A percentile compares a stretch with the other conserved stretches of the same genome.
These are phyloP conservation scores for Dovyalis caffra DNA, from an alignment of 345 rosid species.

Conservation along the genomic window DNA sequence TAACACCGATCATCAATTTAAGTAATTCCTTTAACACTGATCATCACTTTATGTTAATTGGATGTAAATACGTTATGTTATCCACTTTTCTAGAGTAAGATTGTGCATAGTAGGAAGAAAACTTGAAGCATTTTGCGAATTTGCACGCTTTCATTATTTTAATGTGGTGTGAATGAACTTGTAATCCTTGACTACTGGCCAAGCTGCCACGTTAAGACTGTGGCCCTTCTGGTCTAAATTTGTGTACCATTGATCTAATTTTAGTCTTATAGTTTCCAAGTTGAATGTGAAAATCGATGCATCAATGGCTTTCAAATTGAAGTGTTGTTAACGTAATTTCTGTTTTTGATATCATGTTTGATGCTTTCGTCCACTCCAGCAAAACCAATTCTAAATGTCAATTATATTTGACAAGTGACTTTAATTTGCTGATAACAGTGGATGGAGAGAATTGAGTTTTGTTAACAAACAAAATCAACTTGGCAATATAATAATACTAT, in stretches of 20 bases:
- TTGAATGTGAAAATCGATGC: neutral
- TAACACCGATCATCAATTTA: constrained; percentile 11
- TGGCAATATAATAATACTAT: neutral
- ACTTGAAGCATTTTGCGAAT: constrained; percentile 13
- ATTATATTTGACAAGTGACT: too few relatives aligned
- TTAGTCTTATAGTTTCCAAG: constrained; percentile 2
- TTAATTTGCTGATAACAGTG: neutral
- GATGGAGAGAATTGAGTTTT: neutral
- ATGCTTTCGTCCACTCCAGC: too few relatives aligned
- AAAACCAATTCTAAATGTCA: too few relatives aligned
- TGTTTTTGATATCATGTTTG: neutral
- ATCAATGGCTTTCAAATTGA: too few relatives aligned
- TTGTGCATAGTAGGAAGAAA: constrained; percentile 44
- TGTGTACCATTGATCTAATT: constrained; percentile 17
- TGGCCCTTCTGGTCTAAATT: constrained; percentile 14
- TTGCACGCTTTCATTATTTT: neutral
- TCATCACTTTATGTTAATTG: constrained; percentile 19
- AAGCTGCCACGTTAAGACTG: neutral
- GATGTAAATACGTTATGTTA: constrained; percentile 43
- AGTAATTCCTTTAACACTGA: constrained; percentile 13
- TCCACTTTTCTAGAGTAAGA: constrained; percentile 12
- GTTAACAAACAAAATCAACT: neutral
- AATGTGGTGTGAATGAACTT: neutral
- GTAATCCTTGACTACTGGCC: constrained; percentile 5
- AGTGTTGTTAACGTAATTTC: neutral